Evolutionary conservation across 441 rosid species (phyloP).

Genomic region (Breynia disticha): DNA sequence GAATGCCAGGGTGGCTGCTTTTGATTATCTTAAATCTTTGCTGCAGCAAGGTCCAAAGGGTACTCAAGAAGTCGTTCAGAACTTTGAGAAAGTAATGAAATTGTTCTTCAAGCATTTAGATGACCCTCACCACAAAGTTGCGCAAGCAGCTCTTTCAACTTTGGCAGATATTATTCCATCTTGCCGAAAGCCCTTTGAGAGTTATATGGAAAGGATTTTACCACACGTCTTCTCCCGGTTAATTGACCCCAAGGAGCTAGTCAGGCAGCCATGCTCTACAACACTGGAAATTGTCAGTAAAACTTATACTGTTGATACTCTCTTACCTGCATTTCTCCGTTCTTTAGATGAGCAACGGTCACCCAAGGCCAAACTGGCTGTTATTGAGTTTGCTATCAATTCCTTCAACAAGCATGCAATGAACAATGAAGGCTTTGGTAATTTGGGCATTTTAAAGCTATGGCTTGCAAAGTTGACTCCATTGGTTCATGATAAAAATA

Average conservation of each 20-base stretch:
- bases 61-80: conserved; percentile 83
- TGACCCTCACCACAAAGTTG: conserved; percentile 99
- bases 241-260: conserved; percentile 94
- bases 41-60: conserved; percentile 93
- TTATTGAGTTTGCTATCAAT: conserved; percentile 82
- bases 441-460: conserved; percentile 75
- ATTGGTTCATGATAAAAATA: conserved; percentile 76
- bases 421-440: conserved; percentile 76
- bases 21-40: conserved; percentile 67
- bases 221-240: conserved; percentile 96
- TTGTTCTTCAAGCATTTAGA: conserved; percentile 93
- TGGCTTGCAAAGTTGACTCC: conserved; percentile 96
- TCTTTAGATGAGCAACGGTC: conserved; percentile 98
- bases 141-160: conserved; percentile 95
- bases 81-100: conserved; percentile 97
- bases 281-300: conserved; percentile 81
- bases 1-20: conserved; percentile 95
- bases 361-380: conserved; percentile 98
- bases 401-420: conserved; percentile 71
- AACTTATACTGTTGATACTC: conserved; percentile 84
- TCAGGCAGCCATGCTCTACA: conserved; percentile 82
- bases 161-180: conserved; percentile 88
- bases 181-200: conserved; percentile 92
- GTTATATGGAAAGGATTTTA: conserved; percentile 90
- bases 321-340: conserved; percentile 88